Evolutionary conservation across 441 rosid genomes (phyloP), one percentile per base, ranked within the genome.

Genomic region (Cnidoscolus chayamansa): DNA sequence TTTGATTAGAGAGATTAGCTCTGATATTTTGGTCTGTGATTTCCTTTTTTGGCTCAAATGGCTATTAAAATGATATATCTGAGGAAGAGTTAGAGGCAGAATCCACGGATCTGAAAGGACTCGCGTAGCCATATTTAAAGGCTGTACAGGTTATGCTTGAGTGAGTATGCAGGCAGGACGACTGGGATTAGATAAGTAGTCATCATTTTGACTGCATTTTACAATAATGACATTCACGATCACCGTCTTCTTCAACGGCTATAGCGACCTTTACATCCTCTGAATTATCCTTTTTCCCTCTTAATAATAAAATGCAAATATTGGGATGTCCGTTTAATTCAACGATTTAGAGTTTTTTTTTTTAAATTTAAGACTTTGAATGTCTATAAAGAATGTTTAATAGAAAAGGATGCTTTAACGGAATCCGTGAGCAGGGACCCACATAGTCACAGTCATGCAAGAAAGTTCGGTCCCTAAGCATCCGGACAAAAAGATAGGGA

Each of bases 91-190:
- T 2, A 15, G 45, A 30, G 30, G 74, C 74, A 78, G 77, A 80
- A 72, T 71, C 78, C 71, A 76, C 82, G 88, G 90, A 90, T 82
- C 92, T 81, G 82, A 82, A 81, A 81, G 51, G 77, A 69, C 35
- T 60, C 55, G 49, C 71, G 77, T 65, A 67, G 59, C 80, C 47
- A 69, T 16, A 76, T 68, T 77, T 81, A 81, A 81, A 68, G 66
- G 74, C 58, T 65, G 62, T 55, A 68, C 62, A 57, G 16, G 35
- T 40, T 5, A 20, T 32, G 4, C 49, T 0, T 12, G n/a, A 31
- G 13, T 31, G 45, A 50, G 13, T 48, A 3, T 48, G 3, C 15
- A 58, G 16, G 47, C 15, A 58, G 16, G 47, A 70, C 57, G 35
- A 71, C 35, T 31, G 10, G 51, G 32, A 8, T 32, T 72, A 0